phyloP scores from a whole-genome alignment of 2,329 filamentous ascomycete genomes.

The Pseudopithomyces chartarum region DNA sequence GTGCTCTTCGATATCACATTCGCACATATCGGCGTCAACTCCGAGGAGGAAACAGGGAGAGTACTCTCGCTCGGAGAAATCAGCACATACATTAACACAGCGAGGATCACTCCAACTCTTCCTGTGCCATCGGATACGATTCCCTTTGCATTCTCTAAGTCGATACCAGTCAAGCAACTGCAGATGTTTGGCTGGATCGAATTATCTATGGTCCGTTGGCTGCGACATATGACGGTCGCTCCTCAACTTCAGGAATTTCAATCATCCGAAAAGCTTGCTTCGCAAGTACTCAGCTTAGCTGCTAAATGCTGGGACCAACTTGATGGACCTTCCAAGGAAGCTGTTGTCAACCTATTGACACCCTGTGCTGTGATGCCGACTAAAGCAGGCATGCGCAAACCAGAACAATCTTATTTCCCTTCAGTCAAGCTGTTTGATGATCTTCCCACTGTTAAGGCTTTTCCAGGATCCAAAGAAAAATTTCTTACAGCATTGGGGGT shows the following conservation, averaged over 20 bases:
- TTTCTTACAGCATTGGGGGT: conserved; percentile 83
- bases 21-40: conserved; percentile 63
- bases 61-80: conserved; percentile 81
- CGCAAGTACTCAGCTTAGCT: conserved; percentile 75
- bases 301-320: conserved; percentile 92
- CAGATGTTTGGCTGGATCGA: conserved; percentile 85
- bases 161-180: conserved; percentile 69
- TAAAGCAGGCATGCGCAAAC: conserved; percentile 85
- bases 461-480: conserved; percentile 81
- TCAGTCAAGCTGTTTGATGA: conserved; percentile 96
- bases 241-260: conserved; percentile 67
- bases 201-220: conserved; percentile 83
- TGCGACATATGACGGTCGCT: conserved; percentile 71
- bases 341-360: conserved; percentile 68
- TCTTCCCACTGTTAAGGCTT: conserved; percentile 78
- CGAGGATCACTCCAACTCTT: conserved; percentile 78
- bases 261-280: conserved; percentile 72
- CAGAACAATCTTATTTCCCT: conserved; percentile 86
- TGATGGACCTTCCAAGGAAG: conserved; percentile 67
- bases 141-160: conserved; percentile 80
- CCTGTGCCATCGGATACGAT: conserved; percentile 83
- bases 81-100: conserved; percentile 73
- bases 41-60: conserved; percentile 62
- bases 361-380: conserved; percentile 82
- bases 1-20: conserved; percentile 79